These are phyloP conservation scores for Coprinopsis sp. DNA, from an alignment of 768 basidiomycete genomes.

Conservation along the genomic window DNA sequence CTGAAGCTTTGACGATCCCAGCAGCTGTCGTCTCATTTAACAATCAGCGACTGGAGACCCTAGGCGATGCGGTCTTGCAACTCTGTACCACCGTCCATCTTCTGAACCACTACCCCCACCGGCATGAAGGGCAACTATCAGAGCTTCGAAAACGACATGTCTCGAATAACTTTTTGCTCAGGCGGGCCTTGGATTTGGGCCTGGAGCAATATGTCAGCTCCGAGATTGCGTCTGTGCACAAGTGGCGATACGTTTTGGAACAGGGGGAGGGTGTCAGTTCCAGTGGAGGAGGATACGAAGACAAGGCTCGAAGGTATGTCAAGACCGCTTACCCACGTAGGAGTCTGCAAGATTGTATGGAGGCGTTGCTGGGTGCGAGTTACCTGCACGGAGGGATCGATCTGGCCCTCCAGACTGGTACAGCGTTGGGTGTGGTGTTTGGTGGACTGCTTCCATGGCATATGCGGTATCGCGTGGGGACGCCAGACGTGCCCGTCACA, in stretches of 20 bases:
- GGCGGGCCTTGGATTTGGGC: conserved; percentile 58
- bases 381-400: conserved; percentile 69
- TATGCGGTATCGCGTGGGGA: conserved; percentile 42
- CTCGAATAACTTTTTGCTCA: conserved; percentile 66
- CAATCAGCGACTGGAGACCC: conserved; percentile 83
- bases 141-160: conserved; percentile 59
- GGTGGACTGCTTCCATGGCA: conserved; percentile 71
- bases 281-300: too few species aligned
- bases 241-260: conserved; percentile 55
- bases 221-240: conserved; percentile 47
- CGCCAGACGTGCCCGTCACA: conserved; percentile 32
- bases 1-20: conserved; percentile 77
- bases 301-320: conserved; percentile 30
- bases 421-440: conserved; percentile 61
- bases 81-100: conserved; percentile 71
- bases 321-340: conserved; percentile 54
- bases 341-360: conserved; percentile 85
- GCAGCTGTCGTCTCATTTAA: conserved; percentile 57
- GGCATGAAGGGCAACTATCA: conserved; percentile 82
- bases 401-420: conserved; percentile 62
- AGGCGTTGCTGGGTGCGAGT: conserved; percentile 75
- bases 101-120: conserved; percentile 68
- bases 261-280: conserved; percentile 19
- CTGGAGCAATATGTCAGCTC: conserved; percentile 61
- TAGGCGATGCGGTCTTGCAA: conserved; percentile 82